phyloP scores from a whole-genome alignment of 2,329 filamentous ascomycete species.

The Calonectria ilicicola region DNA sequence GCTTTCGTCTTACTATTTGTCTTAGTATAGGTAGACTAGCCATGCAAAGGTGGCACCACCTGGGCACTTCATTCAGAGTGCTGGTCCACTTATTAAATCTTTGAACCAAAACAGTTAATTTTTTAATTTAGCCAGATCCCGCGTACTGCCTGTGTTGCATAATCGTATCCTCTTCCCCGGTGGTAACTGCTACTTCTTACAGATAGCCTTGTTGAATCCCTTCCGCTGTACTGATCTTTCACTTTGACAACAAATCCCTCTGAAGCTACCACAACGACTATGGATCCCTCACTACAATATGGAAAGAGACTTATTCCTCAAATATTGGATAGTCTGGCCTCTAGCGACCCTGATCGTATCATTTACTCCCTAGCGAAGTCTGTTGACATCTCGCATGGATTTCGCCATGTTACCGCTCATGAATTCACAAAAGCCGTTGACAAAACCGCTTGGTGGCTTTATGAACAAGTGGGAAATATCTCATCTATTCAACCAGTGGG shows the following conservation, averaged over 20 bases:
- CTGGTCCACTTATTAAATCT: neutral
- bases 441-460: slow-evolving; percentile 47
- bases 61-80: neutral
- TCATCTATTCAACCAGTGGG: slow-evolving; percentile 37
- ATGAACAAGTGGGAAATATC: slow-evolving; percentile 30
- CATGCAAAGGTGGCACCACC: neutral
- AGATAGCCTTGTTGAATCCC: neutral
- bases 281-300: slow-evolving; percentile 3
- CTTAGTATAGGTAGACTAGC: neutral
- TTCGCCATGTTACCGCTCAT: slow-evolving; percentile 39
- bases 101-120: neutral
- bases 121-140: neutral
- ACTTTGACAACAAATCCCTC: neutral
- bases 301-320: slow-evolving; percentile 43
- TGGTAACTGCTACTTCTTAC: neutral
- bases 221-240: neutral
- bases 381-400: slow-evolving; percentile 25
- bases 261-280: neutral
- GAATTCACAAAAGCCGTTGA: slow-evolving; percentile 43
- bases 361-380: slow-evolving; percentile 40
- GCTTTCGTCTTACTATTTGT: neutral
- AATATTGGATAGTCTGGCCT: slow-evolving; percentile 43
- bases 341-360: slow-evolving; percentile 38
- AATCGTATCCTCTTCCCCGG: neutral
- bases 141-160: neutral